Evolutionary conservation across 2,329 filamentous ascomycete species (phyloP).

Genomic region (Penicillium sp.): DNA sequence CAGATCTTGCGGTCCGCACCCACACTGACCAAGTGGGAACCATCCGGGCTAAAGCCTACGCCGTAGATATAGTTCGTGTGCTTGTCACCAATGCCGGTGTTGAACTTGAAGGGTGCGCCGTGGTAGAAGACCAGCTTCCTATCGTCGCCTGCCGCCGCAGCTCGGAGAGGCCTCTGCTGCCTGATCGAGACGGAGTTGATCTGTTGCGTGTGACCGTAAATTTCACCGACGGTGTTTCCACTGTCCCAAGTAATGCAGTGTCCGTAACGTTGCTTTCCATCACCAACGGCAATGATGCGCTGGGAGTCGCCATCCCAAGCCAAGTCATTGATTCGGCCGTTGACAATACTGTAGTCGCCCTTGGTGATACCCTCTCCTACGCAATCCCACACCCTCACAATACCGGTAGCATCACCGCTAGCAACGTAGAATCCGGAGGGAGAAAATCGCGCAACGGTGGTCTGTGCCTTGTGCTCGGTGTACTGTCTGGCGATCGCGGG

Average conservation of each 20-base stretch:
- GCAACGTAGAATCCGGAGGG: conserved; percentile 95
- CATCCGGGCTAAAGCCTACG: conserved; percentile 88
- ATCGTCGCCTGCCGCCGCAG: conserved; percentile 90
- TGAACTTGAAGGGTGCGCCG: conserved; percentile 95
- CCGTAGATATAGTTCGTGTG: conserved; percentile 91
- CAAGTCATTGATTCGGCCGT: conserved; percentile 92
- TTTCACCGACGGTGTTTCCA: conserved; percentile 94
- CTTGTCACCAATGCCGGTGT: conserved; percentile 75
- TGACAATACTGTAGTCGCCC: conserved; percentile 93
- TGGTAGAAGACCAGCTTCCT: conserved; percentile 89
- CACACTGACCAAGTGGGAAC: conserved; percentile 79
- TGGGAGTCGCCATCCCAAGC: conserved; percentile 98
- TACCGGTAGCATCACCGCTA: conserved; percentile 83
- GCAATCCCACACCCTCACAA: conserved; percentile 89
- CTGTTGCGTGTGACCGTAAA: conserved; percentile 86
- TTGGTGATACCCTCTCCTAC: conserved; percentile 87
- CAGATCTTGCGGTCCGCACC: conserved; percentile 93
- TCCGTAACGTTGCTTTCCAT: conserved; percentile 91
- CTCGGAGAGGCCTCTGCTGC: conserved; percentile 86
- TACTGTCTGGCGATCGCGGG: conserved; percentile 87
- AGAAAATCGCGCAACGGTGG: conserved; percentile 91
- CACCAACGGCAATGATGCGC: conserved; percentile 92
- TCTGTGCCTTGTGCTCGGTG: conserved; percentile 84
- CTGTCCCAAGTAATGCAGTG: conserved; percentile 95
- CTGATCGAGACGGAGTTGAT: conserved; percentile 92